Base-by-base conservation (phyloP, 805 yeast species). In the Kodamaea fukazawae region DNA sequence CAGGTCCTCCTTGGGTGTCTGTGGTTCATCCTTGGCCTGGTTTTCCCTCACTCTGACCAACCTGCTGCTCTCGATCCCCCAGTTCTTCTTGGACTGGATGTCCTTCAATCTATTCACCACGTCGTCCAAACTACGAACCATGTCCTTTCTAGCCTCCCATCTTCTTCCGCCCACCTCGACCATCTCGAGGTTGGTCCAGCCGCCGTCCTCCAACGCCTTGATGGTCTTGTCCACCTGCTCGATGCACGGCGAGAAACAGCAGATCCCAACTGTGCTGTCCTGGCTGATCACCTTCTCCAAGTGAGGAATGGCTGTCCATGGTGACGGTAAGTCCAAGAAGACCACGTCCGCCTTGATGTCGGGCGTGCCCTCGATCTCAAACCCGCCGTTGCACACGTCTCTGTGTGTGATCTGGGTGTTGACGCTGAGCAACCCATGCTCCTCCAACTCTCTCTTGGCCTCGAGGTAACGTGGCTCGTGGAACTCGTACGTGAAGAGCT, bases 181-280 rank as follows among this genome's bases (percentile, higher is more conserved):
- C 90, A 88, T 86, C 61, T 93, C 96, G 15, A 93, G 80, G 12
- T 78, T 74, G 4, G 76, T 73, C 96, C 97, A 93, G 1, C 95
- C 96, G 31, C 81, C 59, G 25, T 69, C 74, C 49, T 83, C 81
- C 42, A 93, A 65, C 0, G 86, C 83, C 47, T 78, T 83, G 9
- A 91, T 79, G 0, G 98, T 86, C 57, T 86, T 83, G 42, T 83
- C 83, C 3, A 93, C 99, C 65, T 93, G 99, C 63, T 93, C 99
- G 34, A 93, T 86, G 62, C 99, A 93, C 7, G 99, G 99, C 29
- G 96, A 86, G 57, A 93, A 93, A 62, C 99, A 93, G 63, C 99
- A 93, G 39, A 93, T 74, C 2, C 85, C 80, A 15, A 80, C 86
- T 18, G 71, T 69, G 40, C 71, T 67, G 13, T 64, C 64, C 7